Evolutionary conservation across 2,329 filamentous ascomycete species (phyloP), one percentile per base, ranked within the genome.

Genomic region (Xylaria sp.): DNA sequence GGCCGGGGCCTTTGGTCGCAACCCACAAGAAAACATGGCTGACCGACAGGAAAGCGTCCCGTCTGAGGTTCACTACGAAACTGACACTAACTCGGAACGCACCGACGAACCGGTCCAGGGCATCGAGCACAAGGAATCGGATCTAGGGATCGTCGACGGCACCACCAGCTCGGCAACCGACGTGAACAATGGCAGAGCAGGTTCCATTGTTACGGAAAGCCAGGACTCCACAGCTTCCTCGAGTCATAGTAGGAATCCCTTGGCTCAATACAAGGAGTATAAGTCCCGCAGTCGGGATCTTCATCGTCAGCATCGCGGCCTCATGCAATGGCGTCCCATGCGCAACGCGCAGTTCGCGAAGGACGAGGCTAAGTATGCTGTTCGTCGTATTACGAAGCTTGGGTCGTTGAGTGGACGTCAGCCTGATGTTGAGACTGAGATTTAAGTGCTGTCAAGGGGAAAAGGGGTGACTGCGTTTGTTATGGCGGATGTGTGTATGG

Each of bases 261-360:
- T 84, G 61, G 78, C 78, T 65, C 77, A 81, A 65, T 79, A 81
- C 70, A 86, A 86, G 71, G 81, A 87, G 19, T 85, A 88, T 71
- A 86, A 85, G 67, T 79, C 80, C 59, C 82, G 85, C 63, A 91
- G 87, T 70, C 85, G 88, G 63, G 86, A 89, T 51, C 80, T 97
- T 71, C 88, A 92, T 72, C 84, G 92, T 0, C 91, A 92, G 76
- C 92, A 97, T 67, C 82, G 92, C 9, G 93, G 93, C 0, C 69
- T 96, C 71, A 96, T 97, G 91, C 93, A 97, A 74, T 97, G 92
- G 92, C 90, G 87, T 70, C 92, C 93, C 0, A 89, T 92, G 72
- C 82, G 93, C 47, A 96, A 96, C 71, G 79, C 85, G 19, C 85
- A 87, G 66, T 97, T 97, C 73, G 92, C 88, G 49, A 96, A 94